Conservation (phyloP, 768 basidiomycete species). For the Rhodotorula sphaerocarpa region DNA sequence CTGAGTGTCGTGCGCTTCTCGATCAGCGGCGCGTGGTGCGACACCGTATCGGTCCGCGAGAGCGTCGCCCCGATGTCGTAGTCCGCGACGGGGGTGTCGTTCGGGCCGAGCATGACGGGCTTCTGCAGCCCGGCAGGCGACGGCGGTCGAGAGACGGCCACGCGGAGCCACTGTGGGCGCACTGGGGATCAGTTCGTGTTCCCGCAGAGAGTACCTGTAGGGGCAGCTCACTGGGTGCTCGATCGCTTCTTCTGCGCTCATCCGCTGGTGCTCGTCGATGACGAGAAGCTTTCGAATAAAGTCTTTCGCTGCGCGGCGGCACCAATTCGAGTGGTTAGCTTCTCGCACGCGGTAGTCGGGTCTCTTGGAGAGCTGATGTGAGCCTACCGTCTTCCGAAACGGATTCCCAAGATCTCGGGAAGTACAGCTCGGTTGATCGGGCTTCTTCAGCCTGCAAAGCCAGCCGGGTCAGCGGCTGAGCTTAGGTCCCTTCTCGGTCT, state of each 20-base stretch:
- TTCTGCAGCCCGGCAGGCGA: constrained; percentile 4
- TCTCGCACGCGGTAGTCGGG: too few species aligned
- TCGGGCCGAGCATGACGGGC: constrained; percentile 3
- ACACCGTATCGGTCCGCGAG: constrained; percentile 16
- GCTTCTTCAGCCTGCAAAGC: constrained; percentile 22
- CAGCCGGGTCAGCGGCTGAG: background rate
- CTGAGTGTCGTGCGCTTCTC: constrained; percentile 17
- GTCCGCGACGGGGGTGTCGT: background rate
- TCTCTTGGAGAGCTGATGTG: too few species aligned
- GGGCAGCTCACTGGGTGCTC: constrained; percentile 19
- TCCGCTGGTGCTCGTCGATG: constrained; percentile 24
- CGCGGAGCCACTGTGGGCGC: constrained; percentile 20
- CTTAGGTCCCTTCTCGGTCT: background rate
- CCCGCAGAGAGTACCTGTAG: too few species aligned
- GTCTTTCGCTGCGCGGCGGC: constrained; percentile 21
- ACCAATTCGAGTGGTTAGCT: too few species aligned
- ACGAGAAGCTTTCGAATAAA: constrained; percentile 19
- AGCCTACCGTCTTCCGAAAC: constrained; percentile 25
- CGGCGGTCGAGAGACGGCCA: constrained; percentile 24
- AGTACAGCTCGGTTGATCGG: constrained; percentile 28
- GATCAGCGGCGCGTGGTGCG: constrained; percentile 22
- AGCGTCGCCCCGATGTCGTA: constrained; percentile 9
- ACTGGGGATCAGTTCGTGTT: background rate
- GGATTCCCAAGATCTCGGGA: constrained; percentile 24
- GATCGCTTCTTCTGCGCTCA: constrained; percentile 15